phyloP scores from a whole-genome alignment of 2,329 filamentous ascomycete species.

The Paracamarosporium sp. region DNA sequence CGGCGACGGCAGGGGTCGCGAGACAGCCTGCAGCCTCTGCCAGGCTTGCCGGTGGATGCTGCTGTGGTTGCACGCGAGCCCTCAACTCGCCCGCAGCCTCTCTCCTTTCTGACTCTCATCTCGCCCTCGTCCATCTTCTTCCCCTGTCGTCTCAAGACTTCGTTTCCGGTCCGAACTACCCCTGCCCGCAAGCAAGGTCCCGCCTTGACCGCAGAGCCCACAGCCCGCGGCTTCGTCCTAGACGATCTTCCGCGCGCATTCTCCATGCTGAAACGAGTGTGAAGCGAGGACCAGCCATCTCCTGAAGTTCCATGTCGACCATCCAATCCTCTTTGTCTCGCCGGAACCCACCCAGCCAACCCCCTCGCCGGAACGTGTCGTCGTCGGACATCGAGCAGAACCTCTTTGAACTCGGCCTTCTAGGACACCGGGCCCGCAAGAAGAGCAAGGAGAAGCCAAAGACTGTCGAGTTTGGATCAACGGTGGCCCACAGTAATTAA shows the following conservation, averaged over 20 bases:
- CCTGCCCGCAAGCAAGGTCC: conserved; percentile 13
- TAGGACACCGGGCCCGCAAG: conserved; percentile 28
- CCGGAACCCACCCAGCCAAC: conserved; percentile 28
- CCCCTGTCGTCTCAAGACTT: conserved; percentile 10
- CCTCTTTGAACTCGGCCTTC: conserved; percentile 41
- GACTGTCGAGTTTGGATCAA: conserved; percentile 42
- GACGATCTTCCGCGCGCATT: conserved; percentile 33
- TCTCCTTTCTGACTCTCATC: conserved; percentile 7
- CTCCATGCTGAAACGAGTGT: conserved; percentile 49
- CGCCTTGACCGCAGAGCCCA: conserved; percentile 12
- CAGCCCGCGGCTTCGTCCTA: conserved; percentile 18
- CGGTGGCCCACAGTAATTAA: conserved; percentile 26
- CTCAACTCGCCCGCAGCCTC: too few relatives aligned
- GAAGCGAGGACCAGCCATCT: conserved; percentile 43
- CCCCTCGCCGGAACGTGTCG: conserved; percentile 27
- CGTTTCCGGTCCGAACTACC: conserved; percentile 19
- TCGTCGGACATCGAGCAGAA: conserved; percentile 38
- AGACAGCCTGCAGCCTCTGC: conserved; percentile 16
- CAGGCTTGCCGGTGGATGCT: conserved; percentile 4
- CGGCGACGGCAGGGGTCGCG: conserved; percentile 16
- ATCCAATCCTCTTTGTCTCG: conserved; percentile 37
- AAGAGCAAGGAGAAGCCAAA: conserved; percentile 36
- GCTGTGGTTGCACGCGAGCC: conserved; percentile 2
- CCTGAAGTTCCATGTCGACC: conserved; percentile 45
- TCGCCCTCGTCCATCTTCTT: background rate